Evolutionary conservation across 2,329 filamentous ascomycete species (phyloP).

Genomic region (Coleophoma cylindrospora): DNA sequence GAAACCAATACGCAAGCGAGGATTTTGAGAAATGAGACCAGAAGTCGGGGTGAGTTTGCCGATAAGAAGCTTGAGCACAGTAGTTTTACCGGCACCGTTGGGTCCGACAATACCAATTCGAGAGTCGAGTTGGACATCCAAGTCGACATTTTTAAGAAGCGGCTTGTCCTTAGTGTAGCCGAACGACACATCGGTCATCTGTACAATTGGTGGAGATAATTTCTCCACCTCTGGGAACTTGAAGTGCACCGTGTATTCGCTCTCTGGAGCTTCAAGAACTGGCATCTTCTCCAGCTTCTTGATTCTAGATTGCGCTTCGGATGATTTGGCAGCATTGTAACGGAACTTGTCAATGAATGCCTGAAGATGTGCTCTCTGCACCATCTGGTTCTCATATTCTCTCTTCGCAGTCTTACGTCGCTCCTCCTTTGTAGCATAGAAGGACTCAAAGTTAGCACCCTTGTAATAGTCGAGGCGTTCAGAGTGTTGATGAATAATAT

Average conservation of each 20-base stretch:
- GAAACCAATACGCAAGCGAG: slow-evolving; percentile 86
- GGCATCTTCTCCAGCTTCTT: slow-evolving; percentile 99
- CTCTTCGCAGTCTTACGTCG: slow-evolving; percentile 93
- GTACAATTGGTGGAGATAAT: slow-evolving; percentile 92
- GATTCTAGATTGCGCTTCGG: slow-evolving; percentile 96
- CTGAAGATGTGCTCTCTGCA: slow-evolving; percentile 85
- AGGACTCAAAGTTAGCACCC: slow-evolving; percentile 92
- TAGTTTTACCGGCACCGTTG: slow-evolving; percentile 98
- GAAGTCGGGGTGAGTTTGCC: slow-evolving; percentile 72
- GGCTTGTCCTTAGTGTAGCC: slow-evolving; percentile 78
- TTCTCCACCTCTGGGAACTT: slow-evolving; percentile 97
- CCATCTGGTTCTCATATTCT: slow-evolving; percentile 99
- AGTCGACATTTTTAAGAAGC: slow-evolving; percentile 79
- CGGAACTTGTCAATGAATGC: slow-evolving; percentile 99
- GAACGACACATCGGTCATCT: slow-evolving; percentile 91
- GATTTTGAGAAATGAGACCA: slow-evolving; percentile 83
- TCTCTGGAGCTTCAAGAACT: slow-evolving; percentile 81
- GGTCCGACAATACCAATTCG: slow-evolving; percentile 98
- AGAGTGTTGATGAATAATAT: slow-evolving; percentile 98
- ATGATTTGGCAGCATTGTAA: slow-evolving; percentile 98
- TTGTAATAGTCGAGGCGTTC: slow-evolving; percentile 98
- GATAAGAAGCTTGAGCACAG: slow-evolving; percentile 94
- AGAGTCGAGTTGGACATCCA: slow-evolving; percentile 96
- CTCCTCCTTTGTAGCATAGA: slow-evolving; percentile 97
- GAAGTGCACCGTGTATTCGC: slow-evolving; percentile 94